These are phyloP conservation scores for Calonectria henricotiae DNA, from an alignment of 2,329 filamentous ascomycete species.

Conservation along the genomic window DNA sequence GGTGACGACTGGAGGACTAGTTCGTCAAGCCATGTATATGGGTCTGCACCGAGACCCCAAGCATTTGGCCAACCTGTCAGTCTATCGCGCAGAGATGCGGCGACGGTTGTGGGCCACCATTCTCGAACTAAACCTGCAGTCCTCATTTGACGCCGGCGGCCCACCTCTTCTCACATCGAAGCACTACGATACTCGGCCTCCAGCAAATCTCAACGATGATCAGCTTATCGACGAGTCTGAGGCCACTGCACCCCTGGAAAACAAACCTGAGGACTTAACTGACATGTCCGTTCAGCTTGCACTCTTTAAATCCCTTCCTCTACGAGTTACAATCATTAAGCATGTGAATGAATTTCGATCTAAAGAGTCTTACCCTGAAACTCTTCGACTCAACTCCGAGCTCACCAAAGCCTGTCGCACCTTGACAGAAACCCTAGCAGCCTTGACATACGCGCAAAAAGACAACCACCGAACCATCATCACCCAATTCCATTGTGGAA, in stretches of 20 bases:
- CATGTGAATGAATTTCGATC: slow-evolving; percentile 66
- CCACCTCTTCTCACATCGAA: slow-evolving; percentile 64
- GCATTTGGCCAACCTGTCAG: slow-evolving; percentile 65
- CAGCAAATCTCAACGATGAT: slow-evolving; percentile 69
- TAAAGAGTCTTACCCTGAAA: slow-evolving; percentile 64
- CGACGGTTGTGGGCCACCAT: slow-evolving; percentile 72
- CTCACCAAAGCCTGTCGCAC: slow-evolving; percentile 61
- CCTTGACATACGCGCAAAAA: slow-evolving; percentile 56
- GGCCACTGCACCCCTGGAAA: slow-evolving; percentile 36
- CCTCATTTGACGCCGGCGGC: slow-evolving; percentile 68
- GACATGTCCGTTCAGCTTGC: slow-evolving; percentile 69
- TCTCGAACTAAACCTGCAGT: slow-evolving; percentile 70
- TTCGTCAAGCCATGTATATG: slow-evolving; percentile 73
- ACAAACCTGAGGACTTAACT: slow-evolving; percentile 52
- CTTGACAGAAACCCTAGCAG: slow-evolving; percentile 56
- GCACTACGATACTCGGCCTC: slow-evolving; percentile 68
- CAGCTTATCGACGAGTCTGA: slow-evolving; percentile 63
- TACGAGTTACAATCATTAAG: slow-evolving; percentile 63
- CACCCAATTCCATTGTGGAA: slow-evolving; percentile 61
- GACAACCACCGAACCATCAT: slow-evolving; percentile 44
- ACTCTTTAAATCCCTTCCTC: slow-evolving; percentile 62
- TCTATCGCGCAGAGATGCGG: slow-evolving; percentile 69
- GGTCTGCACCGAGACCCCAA: slow-evolving; percentile 73
- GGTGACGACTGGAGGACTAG: slow-evolving; percentile 66
- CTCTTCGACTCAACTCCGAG: slow-evolving; percentile 64